Evolutionary conservation across 2,329 filamentous ascomycete genomes (phyloP), one percentile per base, ranked within the genome.

Genomic region (Talaromyces sp.): DNA sequence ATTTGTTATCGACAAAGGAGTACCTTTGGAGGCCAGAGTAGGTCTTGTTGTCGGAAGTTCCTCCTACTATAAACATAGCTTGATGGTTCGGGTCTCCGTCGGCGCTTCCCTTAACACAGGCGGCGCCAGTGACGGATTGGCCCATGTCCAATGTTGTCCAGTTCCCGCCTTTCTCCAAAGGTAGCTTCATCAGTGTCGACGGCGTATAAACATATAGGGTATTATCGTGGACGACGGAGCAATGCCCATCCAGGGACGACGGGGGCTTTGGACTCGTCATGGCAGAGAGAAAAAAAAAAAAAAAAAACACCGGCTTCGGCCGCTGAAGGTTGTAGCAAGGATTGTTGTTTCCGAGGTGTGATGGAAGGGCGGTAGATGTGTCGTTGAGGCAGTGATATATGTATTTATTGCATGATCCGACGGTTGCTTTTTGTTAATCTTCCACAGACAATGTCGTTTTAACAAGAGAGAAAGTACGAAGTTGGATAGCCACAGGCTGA

Each of bases 181-280:
- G 75, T 65, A 98, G 76, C 9, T 89, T 89, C 72, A 92, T 85
- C 68, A 98, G 93, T 29, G 86, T 89, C 53, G 84, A 77, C 9
- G 86, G 77, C 6, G 91, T 90, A 74, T 91, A 96, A 52, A 89
- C 87, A 78, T 96, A 98, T 58, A 98, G 85, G 13, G 87, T 91
- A 73, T 92, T 87, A 71, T 92, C 82, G 78, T 90, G 82, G 63
- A 97, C 83, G 70, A 89, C 85, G 61, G 92, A 91, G 77, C 93
- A 98, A 69, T 90, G 87, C 75, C 88, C 86, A 73, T 86, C 84
- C 72, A 97, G 79, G 64, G 87, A 80, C 71, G 86, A 82, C 58
- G 84, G 79, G 57, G 92, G 91, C 70, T 86, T 78, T 55, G 91
- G 91, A 60, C 88, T 80, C 70, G 86, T 79, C 91, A 96, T 96